Percentiles rank a stretch among this genome's conserved stretches.
Conservation (phyloP, 2,329 filamentous ascomycete species). For the Penicillium nordicum region DNA sequence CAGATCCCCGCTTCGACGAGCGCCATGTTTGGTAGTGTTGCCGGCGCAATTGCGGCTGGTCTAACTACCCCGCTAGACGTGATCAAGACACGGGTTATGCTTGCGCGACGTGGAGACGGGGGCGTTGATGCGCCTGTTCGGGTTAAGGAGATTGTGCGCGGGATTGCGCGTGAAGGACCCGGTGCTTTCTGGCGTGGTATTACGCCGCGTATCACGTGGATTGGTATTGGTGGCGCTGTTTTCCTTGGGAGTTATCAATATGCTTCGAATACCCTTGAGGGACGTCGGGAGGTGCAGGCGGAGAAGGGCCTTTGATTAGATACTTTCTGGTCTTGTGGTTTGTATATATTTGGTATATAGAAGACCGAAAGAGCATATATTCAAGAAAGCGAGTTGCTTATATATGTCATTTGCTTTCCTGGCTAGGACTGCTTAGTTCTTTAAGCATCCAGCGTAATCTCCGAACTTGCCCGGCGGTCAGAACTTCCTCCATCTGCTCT, state of each 20-base stretch:
- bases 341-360: conserved; percentile 16
- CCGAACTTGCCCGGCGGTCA: conserved; percentile 49
- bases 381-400: neutral
- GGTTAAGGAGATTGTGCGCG: conserved; percentile 54
- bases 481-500: conserved; percentile 49
- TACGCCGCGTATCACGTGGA: conserved; percentile 87
- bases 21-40: conserved; percentile 76
- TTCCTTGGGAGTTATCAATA: conserved; percentile 93
- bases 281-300: conserved; percentile 24
- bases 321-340: neutral
- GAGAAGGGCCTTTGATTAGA: conserved; percentile 4
- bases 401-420: neutral
- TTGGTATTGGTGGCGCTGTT: conserved; percentile 87
- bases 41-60: conserved; percentile 80
- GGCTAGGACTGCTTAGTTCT: neutral
- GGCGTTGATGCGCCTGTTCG: conserved; percentile 34
- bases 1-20: conserved; percentile 70
- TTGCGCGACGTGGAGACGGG: conserved; percentile 67
- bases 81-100: conserved; percentile 94
- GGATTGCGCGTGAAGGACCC: conserved; percentile 56
- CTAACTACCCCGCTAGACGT: conserved; percentile 93
- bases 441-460: neutral
- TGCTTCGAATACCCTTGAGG: conserved; percentile 70
- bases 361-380: conserved; percentile 7
- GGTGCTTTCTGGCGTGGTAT: conserved; percentile 50